phyloP scores from a whole-genome alignment of 2,329 filamentous ascomycete species.

The Calonectria hongkongensis region DNA sequence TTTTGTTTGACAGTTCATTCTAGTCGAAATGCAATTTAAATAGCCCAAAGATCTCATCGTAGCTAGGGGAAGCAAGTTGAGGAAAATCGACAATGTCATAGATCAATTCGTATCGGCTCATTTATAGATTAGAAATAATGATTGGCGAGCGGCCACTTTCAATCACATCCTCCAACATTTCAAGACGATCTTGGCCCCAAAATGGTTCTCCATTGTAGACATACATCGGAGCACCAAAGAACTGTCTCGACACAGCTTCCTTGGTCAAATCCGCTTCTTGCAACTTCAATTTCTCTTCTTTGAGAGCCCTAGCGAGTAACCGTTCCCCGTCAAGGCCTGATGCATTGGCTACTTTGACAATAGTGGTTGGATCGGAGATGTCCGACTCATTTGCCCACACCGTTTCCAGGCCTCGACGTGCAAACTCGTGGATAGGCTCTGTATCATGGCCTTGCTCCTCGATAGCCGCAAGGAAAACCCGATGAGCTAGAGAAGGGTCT shows the following conservation, averaged over 20 bases:
- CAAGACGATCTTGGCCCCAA: slow-evolving; percentile 6
- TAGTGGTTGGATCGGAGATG: background rate
- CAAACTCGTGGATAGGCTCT: background rate
- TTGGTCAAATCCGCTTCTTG: background rate
- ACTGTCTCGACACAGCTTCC: background rate
- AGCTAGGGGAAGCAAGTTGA: no score
- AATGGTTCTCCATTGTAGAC: background rate
- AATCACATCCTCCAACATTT: background rate
- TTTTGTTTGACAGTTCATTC: no score
- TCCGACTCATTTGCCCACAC: slow-evolving; percentile 10
- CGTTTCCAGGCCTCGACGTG: background rate
- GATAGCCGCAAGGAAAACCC: background rate
- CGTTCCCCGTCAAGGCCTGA: slow-evolving; percentile 4
- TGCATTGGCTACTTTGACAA: background rate
- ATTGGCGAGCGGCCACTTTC: background rate
- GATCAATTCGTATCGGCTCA: no score
- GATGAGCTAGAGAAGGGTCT: background rate
- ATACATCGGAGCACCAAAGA: background rate
- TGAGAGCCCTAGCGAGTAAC: background rate
- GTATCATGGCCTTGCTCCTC: slow-evolving; percentile 8
- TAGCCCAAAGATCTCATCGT: no score
- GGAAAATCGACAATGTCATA: no score
- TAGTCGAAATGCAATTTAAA: no score
- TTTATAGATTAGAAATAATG: background rate
- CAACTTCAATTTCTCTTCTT: background rate